Conservation (phyloP, 2,329 filamentous ascomycete species). For the Aspergillus sp. region DNA sequence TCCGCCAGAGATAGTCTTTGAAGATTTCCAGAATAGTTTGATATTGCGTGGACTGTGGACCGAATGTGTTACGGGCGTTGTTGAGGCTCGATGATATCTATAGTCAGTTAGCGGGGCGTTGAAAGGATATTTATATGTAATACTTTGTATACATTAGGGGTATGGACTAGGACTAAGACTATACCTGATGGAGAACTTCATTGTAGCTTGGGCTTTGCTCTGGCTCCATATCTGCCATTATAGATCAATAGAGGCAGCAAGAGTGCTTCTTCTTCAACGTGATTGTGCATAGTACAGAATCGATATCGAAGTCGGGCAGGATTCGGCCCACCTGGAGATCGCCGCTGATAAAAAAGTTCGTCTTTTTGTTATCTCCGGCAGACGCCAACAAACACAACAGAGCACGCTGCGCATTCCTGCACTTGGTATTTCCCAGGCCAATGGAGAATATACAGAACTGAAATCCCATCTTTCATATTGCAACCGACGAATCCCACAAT, state of each 20-base stretch:
- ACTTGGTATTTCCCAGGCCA: too few relatives aligned
- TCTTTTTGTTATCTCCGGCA: too few relatives aligned
- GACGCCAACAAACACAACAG: too few relatives aligned
- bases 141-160: background rate
- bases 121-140: background rate
- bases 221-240: background rate
- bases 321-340: too few relatives aligned
- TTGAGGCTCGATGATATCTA: slow-evolving; percentile 37
- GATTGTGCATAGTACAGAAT: too few relatives aligned
- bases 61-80: slow-evolving; percentile 34
- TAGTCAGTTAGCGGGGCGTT: background rate
- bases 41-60: slow-evolving; percentile 30
- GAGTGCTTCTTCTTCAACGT: too few relatives aligned
- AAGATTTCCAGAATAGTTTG: slow-evolving; percentile 29
- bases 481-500: slow-evolving; percentile 14
- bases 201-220: slow-evolving; percentile 10
- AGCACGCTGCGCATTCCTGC: too few relatives aligned
- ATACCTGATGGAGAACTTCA: slow-evolving; percentile 15
- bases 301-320: too few relatives aligned
- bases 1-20: slow-evolving; percentile 23
- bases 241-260: too few relatives aligned
- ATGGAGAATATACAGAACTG: too few relatives aligned
- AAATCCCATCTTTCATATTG: too few relatives aligned
- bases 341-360: too few relatives aligned
- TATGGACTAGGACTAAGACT: background rate